Conservation (phyloP, 768 basidiomycete species). For the Trametopsis cervina region DNA sequence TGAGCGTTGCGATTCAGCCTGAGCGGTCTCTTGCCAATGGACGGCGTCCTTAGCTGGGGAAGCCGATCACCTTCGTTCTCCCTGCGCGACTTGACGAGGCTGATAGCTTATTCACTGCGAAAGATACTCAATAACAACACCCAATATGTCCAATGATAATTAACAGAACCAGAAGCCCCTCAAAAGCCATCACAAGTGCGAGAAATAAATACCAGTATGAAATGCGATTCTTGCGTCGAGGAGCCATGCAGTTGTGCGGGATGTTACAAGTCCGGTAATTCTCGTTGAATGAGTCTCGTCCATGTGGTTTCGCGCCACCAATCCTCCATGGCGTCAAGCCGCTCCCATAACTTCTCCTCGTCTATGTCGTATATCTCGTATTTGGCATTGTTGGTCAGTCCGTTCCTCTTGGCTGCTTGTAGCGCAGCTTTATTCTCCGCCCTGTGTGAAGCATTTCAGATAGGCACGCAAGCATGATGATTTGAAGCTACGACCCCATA, state of each 20-base stretch:
- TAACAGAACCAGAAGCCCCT: no score
- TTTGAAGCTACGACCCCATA: slow-evolving; percentile 25
- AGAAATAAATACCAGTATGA: no score
- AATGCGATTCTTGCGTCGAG: no score
- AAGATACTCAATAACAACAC: no score
- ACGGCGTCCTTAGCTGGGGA: no score
- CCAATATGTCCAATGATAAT: no score
- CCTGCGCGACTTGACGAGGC: no score
- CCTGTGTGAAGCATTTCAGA: slow-evolving; percentile 32
- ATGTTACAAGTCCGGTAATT: slow-evolving; percentile 67
- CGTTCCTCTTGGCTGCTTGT: slow-evolving; percentile 76
- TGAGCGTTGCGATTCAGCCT: no score
- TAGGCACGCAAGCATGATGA: background rate
- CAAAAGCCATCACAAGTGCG: no score
- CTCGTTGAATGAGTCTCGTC: slow-evolving; percentile 73
- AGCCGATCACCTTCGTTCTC: no score
- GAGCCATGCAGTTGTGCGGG: background rate
- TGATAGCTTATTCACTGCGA: no score
- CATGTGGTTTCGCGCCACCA: slow-evolving; percentile 95
- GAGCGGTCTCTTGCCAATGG: no score
- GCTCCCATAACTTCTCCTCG: slow-evolving; percentile 81
- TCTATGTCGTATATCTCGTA: slow-evolving; percentile 85
- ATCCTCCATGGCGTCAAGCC: slow-evolving; percentile 75
- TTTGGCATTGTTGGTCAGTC: slow-evolving; percentile 58
- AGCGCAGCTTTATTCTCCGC: slow-evolving; percentile 80